phyloP scores from a whole-genome alignment of 2,329 filamentous ascomycete genomes.

The Pseudogymnoascus sp. region DNA sequence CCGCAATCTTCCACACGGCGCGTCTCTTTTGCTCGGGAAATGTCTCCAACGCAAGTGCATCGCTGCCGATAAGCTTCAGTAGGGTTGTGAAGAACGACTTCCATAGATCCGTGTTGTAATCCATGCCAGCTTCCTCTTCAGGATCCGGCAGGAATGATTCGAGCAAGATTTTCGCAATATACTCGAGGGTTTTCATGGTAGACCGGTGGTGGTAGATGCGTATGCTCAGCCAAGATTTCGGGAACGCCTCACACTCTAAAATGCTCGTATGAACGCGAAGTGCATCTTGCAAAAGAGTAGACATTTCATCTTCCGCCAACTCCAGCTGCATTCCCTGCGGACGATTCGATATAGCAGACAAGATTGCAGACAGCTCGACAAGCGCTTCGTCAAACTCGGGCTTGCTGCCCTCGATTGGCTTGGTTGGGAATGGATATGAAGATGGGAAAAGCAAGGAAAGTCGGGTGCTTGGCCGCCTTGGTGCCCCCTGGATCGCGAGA shows the following conservation, averaged over 20 bases:
- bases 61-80: slow-evolving; percentile 80
- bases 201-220: slow-evolving; percentile 91
- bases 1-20: slow-evolving; percentile 97
- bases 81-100: slow-evolving; percentile 85
- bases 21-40: slow-evolving; percentile 95
- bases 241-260: slow-evolving; percentile 81
- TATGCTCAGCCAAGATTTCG: slow-evolving; percentile 80
- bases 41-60: slow-evolving; percentile 82
- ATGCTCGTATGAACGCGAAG: slow-evolving; percentile 85
- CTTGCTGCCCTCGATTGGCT: slow-evolving; percentile 44
- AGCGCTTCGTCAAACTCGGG: slow-evolving; percentile 74
- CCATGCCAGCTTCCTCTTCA: slow-evolving; percentile 67
- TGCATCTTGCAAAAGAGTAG: slow-evolving; percentile 65
- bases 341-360: slow-evolving; percentile 72
- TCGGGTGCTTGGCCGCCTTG: slow-evolving; percentile 47
- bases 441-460: slow-evolving; percentile 87
- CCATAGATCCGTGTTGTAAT: slow-evolving; percentile 90
- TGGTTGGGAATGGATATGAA: slow-evolving; percentile 78
- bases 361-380: slow-evolving; percentile 77
- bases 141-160: slow-evolving; percentile 78
- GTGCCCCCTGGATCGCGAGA: slow-evolving; percentile 56
- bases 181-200: slow-evolving; percentile 76
- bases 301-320: slow-evolving; percentile 63
- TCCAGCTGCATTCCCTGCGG: slow-evolving; percentile 68
- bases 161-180: slow-evolving; percentile 70